These are phyloP conservation scores for Jackrogersella multiformis DNA, from an alignment of 495 filamentous ascomycete species.

Conservation along the genomic window DNA sequence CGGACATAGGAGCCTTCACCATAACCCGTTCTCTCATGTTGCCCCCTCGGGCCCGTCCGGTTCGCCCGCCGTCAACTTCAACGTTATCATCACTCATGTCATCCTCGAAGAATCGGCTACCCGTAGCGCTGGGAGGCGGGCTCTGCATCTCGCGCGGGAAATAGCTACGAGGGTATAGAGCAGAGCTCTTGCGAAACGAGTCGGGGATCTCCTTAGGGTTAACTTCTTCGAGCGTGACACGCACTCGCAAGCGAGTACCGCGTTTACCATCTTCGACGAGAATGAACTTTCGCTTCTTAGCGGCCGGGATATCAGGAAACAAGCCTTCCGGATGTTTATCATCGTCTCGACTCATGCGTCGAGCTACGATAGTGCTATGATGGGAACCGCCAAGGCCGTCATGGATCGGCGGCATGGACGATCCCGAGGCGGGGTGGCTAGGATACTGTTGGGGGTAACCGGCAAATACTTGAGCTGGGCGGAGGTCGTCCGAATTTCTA, in stretches of 20 bases:
- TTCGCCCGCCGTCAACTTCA: slow-evolving; percentile 62
- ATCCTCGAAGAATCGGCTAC: slow-evolving; percentile 71
- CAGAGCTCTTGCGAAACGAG: slow-evolving; percentile 85
- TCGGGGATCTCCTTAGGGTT: slow-evolving; percentile 95
- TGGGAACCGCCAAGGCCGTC: slow-evolving; percentile 66
- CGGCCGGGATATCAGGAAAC: slow-evolving; percentile 85
- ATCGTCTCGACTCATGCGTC: slow-evolving; percentile 45
- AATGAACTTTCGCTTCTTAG: slow-evolving; percentile 94
- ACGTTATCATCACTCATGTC: slow-evolving; percentile 57
- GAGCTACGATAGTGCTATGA: slow-evolving; percentile 50
- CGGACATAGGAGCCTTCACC: slow-evolving; percentile 77
- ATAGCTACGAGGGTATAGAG: slow-evolving; percentile 89
- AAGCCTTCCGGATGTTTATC: slow-evolving; percentile 68
- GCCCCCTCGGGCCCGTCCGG: slow-evolving; percentile 35
- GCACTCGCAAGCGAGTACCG: slow-evolving; percentile 79
- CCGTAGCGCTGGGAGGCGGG: slow-evolving; percentile 71
- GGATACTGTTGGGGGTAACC: slow-evolving; percentile 73
- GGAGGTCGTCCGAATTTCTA: slow-evolving; percentile 63
- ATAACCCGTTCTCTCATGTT: slow-evolving; percentile 58
- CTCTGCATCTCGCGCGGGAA: slow-evolving; percentile 88
- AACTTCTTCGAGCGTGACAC: slow-evolving; percentile 86
- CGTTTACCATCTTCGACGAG: slow-evolving; percentile 88
- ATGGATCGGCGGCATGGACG: slow-evolving; percentile 78
- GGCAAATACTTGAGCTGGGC: slow-evolving; percentile 80
- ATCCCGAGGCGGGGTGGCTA: slow-evolving; percentile 56